A percentile compares a stretch with the other conserved stretches of the same genome.
Evolutionary conservation across 139 green algal genomes (phyloP).

Genomic region (Volvox africanus): DNA sequence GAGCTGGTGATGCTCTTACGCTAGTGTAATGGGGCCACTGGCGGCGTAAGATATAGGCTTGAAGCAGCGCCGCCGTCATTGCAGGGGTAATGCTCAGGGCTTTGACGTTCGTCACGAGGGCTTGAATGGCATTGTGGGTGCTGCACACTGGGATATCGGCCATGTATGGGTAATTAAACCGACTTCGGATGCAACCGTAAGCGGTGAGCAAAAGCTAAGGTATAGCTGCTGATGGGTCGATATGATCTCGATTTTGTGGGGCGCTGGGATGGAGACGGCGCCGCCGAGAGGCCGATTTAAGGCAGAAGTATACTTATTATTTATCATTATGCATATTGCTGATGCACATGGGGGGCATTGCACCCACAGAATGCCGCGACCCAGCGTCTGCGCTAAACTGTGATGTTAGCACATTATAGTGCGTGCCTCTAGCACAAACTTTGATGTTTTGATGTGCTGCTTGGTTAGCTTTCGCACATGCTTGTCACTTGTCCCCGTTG

Average conservation of each 20-base stretch:
- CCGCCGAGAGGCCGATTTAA: slow-evolving; percentile 1
- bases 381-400: neutral
- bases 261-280: neutral
- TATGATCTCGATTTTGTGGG: neutral
- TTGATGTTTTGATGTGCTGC: neutral
- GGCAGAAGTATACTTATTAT: neutral
- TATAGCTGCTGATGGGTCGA: no score
- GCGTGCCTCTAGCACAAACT: neutral
- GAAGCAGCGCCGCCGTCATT: no score
- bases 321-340: neutral
- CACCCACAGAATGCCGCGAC: neutral
- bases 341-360: neutral
- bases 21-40: neutral
- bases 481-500: neutral
- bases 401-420: neutral
- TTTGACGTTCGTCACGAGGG: no score
- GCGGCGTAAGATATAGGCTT: no score
- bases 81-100: no score
- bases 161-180: no score
- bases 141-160: no score
- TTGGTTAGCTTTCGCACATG: neutral
- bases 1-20: slow-evolving; percentile 25
- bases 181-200: no score
- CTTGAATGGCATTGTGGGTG: no score
- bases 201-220: no score